These are phyloP conservation scores for Microsporum ferrugineum DNA, from an alignment of 2,329 filamentous ascomycete species.

Conservation along the genomic window DNA sequence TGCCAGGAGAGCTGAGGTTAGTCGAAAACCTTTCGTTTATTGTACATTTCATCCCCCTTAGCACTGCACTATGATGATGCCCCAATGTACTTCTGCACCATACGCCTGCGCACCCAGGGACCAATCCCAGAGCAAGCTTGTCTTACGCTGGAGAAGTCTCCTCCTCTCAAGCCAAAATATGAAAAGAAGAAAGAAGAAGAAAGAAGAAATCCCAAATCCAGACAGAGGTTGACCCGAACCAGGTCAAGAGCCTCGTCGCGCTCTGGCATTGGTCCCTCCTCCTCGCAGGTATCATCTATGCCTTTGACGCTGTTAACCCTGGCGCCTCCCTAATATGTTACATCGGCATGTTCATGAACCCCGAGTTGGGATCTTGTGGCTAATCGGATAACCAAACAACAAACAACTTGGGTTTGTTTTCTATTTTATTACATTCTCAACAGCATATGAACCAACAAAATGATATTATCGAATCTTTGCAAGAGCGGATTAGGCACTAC, in stretches of 20 bases:
- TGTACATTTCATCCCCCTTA: not conserved
- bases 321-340: constrained; percentile 11
- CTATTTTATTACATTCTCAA: constrained; percentile 6
- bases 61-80: not conserved
- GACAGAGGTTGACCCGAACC: constrained; percentile 14
- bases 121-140: constrained; percentile 1
- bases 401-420: constrained; percentile 5
- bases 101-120: not conserved
- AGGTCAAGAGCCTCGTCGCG: constrained; percentile 13
- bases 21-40: constrained; percentile 14
- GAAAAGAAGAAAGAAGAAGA: not conserved
- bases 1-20: constrained; percentile 34
- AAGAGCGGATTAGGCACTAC: constrained; percentile 30
- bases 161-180: constrained; percentile 1
- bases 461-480: constrained; percentile 33
- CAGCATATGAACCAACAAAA: constrained; percentile 36
- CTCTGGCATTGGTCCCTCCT: constrained; percentile 16
- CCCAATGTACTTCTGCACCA: not conserved
- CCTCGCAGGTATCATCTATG: constrained; percentile 13
- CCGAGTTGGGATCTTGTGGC: constrained; percentile 10
- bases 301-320: constrained; percentile 13
- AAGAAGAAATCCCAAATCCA: not conserved
- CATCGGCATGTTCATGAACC: constrained; percentile 12
- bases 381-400: constrained; percentile 11
- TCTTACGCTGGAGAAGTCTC: not conserved